These are phyloP conservation scores for Elymus sibiricus DNA, from an alignment of 176 grass and related monocot species.

Conservation along the genomic window DNA sequence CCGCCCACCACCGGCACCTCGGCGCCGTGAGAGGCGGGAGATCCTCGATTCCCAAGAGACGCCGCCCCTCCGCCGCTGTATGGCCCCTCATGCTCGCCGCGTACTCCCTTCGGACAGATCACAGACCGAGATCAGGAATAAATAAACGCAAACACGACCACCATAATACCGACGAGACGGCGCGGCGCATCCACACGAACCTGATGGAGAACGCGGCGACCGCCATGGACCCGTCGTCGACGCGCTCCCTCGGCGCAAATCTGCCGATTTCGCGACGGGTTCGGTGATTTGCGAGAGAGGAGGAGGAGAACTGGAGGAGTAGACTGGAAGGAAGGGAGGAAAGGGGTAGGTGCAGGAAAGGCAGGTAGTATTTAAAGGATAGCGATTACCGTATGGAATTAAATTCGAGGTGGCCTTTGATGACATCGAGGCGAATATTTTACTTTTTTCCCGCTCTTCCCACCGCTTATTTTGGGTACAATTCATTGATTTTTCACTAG, in stretches of 20 bases:
- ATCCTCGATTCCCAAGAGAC: background rate
- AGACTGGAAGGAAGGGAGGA: background rate
- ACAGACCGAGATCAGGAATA: background rate
- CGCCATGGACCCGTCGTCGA: constrained; percentile 17
- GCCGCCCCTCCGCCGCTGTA: background rate
- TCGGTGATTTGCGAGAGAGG: background rate
- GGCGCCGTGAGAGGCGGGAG: constrained; percentile 45
- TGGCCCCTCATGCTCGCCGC: constrained; percentile 23
- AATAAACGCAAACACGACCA: fast-evolving
- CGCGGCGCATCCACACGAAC: background rate
- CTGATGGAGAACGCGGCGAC: constrained; percentile 47
- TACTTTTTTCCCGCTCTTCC: constrained; percentile 21
- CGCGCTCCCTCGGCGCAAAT: background rate
- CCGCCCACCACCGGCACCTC: constrained; percentile 59
- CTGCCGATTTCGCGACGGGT: background rate
- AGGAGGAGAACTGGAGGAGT: background rate
- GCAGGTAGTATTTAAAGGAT: constrained; percentile 23
- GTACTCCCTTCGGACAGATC: constrained; percentile 28
- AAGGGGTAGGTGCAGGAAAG: background rate
- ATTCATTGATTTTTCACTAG: background rate
- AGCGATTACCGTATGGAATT: background rate
- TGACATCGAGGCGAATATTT: background rate
- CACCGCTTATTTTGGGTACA: background rate
- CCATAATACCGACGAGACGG: background rate
- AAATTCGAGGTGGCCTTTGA: background rate